Percentiles rank a stretch among this genome's conserved stretches.
phyloP scores from a whole-genome alignment of 2,329 filamentous ascomycete species.

The Sphaerulina musiva region DNA sequence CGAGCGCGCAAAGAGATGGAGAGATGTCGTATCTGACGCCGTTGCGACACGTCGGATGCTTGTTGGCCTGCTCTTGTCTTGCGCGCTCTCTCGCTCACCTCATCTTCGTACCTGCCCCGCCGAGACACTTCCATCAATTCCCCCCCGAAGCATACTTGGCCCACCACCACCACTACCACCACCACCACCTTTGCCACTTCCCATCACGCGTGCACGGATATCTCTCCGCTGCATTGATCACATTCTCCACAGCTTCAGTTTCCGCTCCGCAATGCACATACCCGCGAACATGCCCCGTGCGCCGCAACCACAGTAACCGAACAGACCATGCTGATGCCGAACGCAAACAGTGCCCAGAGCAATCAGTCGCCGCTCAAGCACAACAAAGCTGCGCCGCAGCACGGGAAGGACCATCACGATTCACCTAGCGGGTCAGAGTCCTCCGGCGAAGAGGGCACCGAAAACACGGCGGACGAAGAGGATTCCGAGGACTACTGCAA shows the following conservation, averaged over 20 bases:
- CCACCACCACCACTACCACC: constrained; percentile 10
- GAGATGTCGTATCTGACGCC: neutral
- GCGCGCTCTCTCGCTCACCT: constrained; percentile 10
- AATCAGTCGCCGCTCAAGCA: constrained; percentile 28
- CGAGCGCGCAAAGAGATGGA: neutral
- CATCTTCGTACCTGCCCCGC: constrained; percentile 11
- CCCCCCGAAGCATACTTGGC: neutral
- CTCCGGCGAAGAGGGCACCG: constrained; percentile 69
- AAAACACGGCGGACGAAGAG: constrained; percentile 95
- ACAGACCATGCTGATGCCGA: constrained; percentile 25
- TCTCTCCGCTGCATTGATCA: constrained; percentile 1
- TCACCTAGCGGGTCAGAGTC: constrained; percentile 59
- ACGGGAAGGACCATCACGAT: constrained; percentile 55
- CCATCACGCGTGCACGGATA: neutral
- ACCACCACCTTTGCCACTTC: neutral
- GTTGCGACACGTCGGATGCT: neutral
- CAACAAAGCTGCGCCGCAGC: constrained; percentile 30
- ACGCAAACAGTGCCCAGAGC: constrained; percentile 22
- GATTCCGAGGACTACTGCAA: constrained; percentile 99
- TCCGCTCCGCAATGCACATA: constrained; percentile 11
- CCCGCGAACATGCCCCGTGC: constrained; percentile 13
- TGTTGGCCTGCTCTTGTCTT: neutral
- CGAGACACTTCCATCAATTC: constrained; percentile 8
- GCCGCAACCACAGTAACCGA: constrained; percentile 2
- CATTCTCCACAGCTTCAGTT: neutral